Conservation (phyloP, 495 filamentous ascomycete genomes). For the Niebla homalea region DNA sequence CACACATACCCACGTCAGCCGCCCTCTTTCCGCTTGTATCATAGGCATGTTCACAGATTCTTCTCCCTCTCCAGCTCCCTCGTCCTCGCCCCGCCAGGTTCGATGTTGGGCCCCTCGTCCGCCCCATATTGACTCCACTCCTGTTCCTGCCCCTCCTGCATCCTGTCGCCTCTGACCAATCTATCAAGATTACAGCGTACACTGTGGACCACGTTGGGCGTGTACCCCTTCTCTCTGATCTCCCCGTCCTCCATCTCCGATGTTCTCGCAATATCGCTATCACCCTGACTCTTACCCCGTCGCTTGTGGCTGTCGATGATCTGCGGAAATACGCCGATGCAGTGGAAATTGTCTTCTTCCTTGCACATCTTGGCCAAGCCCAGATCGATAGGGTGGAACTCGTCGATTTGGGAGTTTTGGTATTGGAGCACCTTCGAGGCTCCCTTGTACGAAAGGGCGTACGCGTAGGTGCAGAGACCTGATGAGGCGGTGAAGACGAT, state of each 20-base stretch:
- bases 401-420: background rate
- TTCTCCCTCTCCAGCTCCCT: no score
- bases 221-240: conserved; percentile 25
- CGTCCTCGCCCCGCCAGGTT: no score
- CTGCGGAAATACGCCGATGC: background rate
- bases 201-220: conserved; percentile 36
- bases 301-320: background rate
- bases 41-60: no score
- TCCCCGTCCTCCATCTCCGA: background rate
- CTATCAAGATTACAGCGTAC: conserved; percentile 13
- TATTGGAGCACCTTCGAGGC: background rate
- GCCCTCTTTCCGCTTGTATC: no score
- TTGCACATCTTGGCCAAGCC: background rate
- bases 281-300: background rate
- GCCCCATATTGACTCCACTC: background rate
- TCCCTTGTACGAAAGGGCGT: conserved; percentile 15
- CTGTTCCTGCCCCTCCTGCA: background rate
- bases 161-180: background rate
- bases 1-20: no score
- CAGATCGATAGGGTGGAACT: background rate
- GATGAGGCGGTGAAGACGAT: background rate
- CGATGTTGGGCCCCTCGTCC: no score
- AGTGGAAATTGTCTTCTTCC: conserved; percentile 1
- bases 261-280: conserved; percentile 6
- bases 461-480: conserved; percentile 9